Percentiles rank a stretch among this genome's conserved stretches.
phyloP scores from a whole-genome alignment of 2,329 filamentous ascomycete species.

The Remersonia thermophila region DNA sequence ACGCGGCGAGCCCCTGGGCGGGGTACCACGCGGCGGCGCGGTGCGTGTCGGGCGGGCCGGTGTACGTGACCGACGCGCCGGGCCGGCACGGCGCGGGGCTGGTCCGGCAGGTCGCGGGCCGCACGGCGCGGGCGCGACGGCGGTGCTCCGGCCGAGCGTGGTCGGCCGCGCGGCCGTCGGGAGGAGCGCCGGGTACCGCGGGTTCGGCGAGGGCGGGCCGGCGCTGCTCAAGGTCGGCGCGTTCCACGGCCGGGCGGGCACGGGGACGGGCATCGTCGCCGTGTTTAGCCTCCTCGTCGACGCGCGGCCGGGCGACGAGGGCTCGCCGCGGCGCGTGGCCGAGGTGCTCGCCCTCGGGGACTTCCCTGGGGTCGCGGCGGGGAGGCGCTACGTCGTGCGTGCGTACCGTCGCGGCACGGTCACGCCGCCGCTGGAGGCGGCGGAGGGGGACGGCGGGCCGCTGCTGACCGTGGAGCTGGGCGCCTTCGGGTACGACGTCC shows the following conservation, averaged over 20 bases:
- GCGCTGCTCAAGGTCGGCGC: constrained; percentile 64
- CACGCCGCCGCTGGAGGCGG: constrained; percentile 36
- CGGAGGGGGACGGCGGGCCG: constrained; percentile 26
- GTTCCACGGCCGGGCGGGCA: constrained; percentile 55
- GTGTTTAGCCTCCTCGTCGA: constrained; percentile 64
- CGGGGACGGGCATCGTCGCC: constrained; percentile 65
- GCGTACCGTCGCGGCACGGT: constrained; percentile 57
- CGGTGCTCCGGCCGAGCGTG: constrained; percentile 68
- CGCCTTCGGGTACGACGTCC: constrained; percentile 63
- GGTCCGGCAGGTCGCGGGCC: constrained; percentile 69
- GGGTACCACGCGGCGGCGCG: constrained; percentile 82
- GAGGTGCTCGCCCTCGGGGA: constrained; percentile 58
- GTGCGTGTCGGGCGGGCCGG: constrained; percentile 79
- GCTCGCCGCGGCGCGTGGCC: constrained; percentile 33
- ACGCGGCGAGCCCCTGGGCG: constrained; percentile 47
- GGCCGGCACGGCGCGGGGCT: constrained; percentile 66
- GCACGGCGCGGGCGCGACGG: constrained; percentile 59
- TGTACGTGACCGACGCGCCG: constrained; percentile 87
- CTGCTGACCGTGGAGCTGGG: constrained; percentile 52
- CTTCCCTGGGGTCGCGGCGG: constrained; percentile 57
- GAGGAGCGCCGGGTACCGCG: constrained; percentile 15
- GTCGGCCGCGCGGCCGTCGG: constrained; percentile 46
- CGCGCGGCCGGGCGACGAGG: too few species aligned
- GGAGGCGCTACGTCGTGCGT: constrained; percentile 56
- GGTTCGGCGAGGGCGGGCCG: constrained; percentile 48